Conservation (phyloP, 306 rosid genomes). For the Carpinus viminea region DNA sequence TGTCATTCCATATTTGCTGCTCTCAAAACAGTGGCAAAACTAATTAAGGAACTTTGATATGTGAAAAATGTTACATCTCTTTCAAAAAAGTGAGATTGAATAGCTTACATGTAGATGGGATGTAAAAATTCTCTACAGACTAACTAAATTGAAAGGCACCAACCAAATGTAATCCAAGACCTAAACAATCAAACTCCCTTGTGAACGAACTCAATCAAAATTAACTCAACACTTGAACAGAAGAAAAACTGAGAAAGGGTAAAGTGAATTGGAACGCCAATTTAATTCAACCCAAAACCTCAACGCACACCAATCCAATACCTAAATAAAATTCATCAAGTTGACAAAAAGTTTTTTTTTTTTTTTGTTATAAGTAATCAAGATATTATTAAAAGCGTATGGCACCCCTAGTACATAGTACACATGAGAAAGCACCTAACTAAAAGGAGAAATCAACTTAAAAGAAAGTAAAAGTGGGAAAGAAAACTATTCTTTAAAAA, state of each 20-base stretch:
- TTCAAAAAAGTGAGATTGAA: not conserved
- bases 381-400: too few relatives aligned
- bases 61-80: not conserved
- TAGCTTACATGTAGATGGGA: not conserved
- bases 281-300: not conserved
- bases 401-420: too few relatives aligned
- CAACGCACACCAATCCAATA: not conserved
- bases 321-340: not conserved
- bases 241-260: not conserved
- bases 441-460: not conserved
- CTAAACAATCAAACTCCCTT: not conserved
- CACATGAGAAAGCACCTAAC: too few relatives aligned
- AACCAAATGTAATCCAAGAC: constrained; percentile 5
- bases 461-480: not conserved
- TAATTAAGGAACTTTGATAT: not conserved
- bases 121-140: not conserved
- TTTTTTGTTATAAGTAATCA: too few relatives aligned
- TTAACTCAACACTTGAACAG: not conserved
- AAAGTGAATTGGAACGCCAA: not conserved
- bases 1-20: constrained; percentile 97
- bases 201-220: not conserved
- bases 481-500: not conserved
- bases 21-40: constrained; percentile 16
- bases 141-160: not conserved
- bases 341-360: not conserved